Conservation (phyloP, 805 yeast genomes). For the Kodamaea leandrae region DNA sequence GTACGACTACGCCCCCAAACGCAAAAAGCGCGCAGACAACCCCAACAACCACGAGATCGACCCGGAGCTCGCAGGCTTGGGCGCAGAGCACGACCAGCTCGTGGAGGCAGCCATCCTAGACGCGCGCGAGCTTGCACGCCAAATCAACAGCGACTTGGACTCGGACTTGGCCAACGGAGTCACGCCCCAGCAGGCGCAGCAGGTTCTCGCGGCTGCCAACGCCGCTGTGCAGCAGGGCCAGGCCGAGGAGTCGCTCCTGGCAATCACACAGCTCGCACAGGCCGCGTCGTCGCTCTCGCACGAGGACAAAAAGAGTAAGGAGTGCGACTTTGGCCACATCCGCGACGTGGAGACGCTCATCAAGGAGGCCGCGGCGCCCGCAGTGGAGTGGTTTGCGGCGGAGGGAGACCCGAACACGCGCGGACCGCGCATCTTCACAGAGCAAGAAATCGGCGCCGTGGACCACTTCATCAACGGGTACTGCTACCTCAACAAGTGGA, state of each 20-base stretch:
- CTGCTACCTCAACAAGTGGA: constrained; percentile 58
- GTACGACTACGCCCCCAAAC: constrained; percentile 12
- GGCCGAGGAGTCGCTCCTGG: constrained; percentile 16
- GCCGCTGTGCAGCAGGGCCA: constrained; percentile 25
- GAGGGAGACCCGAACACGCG: constrained; percentile 19
- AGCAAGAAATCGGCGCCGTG: constrained; percentile 66
- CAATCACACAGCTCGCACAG: constrained; percentile 30
- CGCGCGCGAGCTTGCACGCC: constrained; percentile 59
- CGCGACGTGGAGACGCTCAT: constrained; percentile 32
- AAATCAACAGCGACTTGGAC: constrained; percentile 14
- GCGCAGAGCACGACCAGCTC: constrained; percentile 57
- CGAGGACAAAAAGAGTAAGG: constrained; percentile 11
- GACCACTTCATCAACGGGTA: constrained; percentile 72
- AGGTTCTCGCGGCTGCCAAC: constrained; percentile 27
- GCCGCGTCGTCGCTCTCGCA: constrained; percentile 25
- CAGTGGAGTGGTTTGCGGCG: constrained; percentile 36
- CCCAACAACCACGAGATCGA: constrained; percentile 36
- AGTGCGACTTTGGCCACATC: constrained; percentile 23
- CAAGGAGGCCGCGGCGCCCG: constrained; percentile 35
- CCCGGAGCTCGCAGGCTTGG: constrained; percentile 38
- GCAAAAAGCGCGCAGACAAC: constrained; percentile 16
- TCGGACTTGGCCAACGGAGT: constrained; percentile 11
- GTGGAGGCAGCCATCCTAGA: constrained; percentile 71
- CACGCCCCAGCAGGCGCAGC: constrained; percentile 28
- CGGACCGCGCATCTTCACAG: constrained; percentile 50